Conservation (phyloP, 441 rosid species). For the Populus hybrid region DNA sequence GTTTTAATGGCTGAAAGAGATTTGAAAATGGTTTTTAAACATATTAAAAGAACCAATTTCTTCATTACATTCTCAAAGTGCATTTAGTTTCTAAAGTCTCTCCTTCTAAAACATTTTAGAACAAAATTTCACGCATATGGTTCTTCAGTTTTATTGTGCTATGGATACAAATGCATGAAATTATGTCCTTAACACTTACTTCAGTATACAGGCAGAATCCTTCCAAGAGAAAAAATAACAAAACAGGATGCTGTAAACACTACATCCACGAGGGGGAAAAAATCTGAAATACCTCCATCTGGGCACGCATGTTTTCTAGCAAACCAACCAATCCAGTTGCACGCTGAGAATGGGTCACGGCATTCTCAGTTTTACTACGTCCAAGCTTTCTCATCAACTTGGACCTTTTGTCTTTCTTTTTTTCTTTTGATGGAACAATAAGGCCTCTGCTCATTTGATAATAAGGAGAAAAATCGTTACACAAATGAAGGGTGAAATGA, state of each 20-base stretch:
- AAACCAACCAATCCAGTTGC: constrained; percentile 78
- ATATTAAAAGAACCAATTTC: background rate
- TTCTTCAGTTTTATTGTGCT: background rate
- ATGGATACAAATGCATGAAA: background rate
- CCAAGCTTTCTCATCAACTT: constrained; percentile 93
- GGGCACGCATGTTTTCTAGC: constrained; percentile 89
- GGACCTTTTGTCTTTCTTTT: constrained; percentile 84
- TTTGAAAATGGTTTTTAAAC: background rate
- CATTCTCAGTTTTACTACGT: constrained; percentile 72
- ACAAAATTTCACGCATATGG: background rate
- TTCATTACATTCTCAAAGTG: background rate
- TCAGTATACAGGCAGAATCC: constrained; percentile 3
- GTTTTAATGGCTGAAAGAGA: background rate
- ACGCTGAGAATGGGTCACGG: constrained; percentile 53
- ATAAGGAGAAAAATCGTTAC: constrained; percentile 8
- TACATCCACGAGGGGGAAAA: background rate
- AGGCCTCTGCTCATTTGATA: constrained; percentile 59
- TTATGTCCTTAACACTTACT: background rate
- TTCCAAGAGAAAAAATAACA: background rate
- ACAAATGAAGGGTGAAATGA: constrained; percentile 11
- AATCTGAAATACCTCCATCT: constrained; percentile 75
- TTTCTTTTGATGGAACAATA: constrained; percentile 87
- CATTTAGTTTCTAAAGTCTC: background rate
- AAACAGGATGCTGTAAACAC: background rate
- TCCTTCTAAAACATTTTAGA: background rate